A percentile compares a stretch with the other conserved stretches of the same genome.
Evolutionary conservation across 345 rosid species (phyloP).

Genomic region (Boechera divaricarpa): DNA sequence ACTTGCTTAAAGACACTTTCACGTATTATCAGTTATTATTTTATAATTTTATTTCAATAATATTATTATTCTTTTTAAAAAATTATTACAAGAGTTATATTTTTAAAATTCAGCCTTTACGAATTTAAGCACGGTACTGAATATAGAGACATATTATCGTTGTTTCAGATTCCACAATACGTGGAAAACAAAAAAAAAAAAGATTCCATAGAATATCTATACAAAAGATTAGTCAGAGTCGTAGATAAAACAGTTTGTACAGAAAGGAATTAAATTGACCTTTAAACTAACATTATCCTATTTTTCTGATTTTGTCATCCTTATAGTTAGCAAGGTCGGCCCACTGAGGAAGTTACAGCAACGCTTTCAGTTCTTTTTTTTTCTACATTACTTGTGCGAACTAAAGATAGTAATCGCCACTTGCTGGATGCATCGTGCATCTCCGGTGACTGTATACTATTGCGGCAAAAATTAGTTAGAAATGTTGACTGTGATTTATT

Average conservation of each 20-base stretch:
- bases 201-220: slow-evolving; percentile 9
- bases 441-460: not conserved
- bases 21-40: no score
- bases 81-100: no score
- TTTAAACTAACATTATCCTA: slow-evolving; percentile 28
- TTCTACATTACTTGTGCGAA: not conserved
- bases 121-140: no score
- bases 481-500: not conserved
- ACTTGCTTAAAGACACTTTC: no score
- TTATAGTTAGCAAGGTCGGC: slow-evolving; percentile 31
- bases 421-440: not conserved
- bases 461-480: not conserved
- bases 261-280: slow-evolving; percentile 14
- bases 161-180: no score
- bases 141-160: no score
- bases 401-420: not conserved
- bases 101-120: no score
- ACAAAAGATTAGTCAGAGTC: slow-evolving; percentile 7
- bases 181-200: no score
- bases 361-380: not conserved
- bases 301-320: slow-evolving; percentile 2
- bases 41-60: no score
- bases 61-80: no score
- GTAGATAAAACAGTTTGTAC: not conserved
- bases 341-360: slow-evolving; percentile 38